Base-by-base conservation (phyloP, 139 green algal genomes). In the Auxenochlorella pyrenoidosa region DNA sequence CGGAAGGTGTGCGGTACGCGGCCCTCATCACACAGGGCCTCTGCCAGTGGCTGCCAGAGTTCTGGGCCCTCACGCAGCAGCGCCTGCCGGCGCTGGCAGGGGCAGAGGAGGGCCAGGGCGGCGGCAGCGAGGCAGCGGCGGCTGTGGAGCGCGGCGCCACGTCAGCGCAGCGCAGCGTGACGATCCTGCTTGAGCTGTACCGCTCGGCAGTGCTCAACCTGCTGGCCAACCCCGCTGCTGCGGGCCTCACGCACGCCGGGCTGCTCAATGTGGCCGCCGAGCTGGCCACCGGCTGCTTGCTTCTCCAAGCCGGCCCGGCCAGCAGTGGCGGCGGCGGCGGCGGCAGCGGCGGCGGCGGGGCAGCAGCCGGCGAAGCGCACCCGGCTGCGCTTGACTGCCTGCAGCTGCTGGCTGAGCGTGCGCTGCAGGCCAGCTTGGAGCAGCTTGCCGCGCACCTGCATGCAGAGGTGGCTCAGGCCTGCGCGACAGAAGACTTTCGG, bases 401-500 rank as follows among this genome's bases (percentile, higher is more conserved):
- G 78, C 59, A 51, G 65, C 43, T 76, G 32, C 82, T 92, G 30
- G 68, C 82, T 0, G 43, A 83, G 76, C 83, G 82, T 32, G 86
- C 89, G 34, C 43, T 83, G 6, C 47, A 78, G 65, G 65, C 34
- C 73, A 79, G 87, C 51, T 68, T 82, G 83, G 51, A 21, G 43
- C 84, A 82, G 84, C 41, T 89, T 19, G 71, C 10, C 32, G 26
- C 70, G 2, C 68, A 83, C 66, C 71, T 81, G 24, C 32, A 36
- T 16, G 79, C 43, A 24, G 76, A 68, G 13, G 79, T 84, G 41
- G 36, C 40, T 18, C 22, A 30, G 36, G 44, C 89, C 73, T 75
- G 79, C 28, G 65, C 82, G 1, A 41, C 40, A 2, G 88, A 91
- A 40, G 65, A 82, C 73, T 78, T 38, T 34, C 43, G 44, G 32